phyloP scores from a whole-genome alignment of 176 grass and related monocot genomes.

The Oryza brachyantha region DNA sequence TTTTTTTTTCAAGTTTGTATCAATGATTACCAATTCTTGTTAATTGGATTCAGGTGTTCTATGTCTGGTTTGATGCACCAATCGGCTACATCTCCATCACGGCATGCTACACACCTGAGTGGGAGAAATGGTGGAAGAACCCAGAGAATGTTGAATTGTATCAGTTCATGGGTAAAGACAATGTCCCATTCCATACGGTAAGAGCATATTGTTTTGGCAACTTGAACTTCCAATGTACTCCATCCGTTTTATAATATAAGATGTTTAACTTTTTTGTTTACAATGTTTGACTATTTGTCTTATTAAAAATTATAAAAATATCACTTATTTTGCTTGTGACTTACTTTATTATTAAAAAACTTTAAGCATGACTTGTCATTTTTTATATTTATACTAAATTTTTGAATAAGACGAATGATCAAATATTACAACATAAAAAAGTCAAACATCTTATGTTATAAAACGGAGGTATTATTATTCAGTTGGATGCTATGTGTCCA shows the following conservation, averaged over 20 bases:
- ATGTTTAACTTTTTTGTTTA: too few relatives aligned
- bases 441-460: too few relatives aligned
- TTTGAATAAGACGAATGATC: too few relatives aligned
- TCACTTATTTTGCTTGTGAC: too few relatives aligned
- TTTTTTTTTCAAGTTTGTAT: background rate
- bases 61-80: conserved; percentile 82
- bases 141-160: conserved; percentile 82
- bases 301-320: too few relatives aligned
- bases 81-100: conserved; percentile 93
- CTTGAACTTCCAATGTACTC: background rate
- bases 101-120: conserved; percentile 66
- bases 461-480: too few relatives aligned
- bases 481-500: background rate
- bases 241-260: too few relatives aligned
- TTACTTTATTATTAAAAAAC: too few relatives aligned
- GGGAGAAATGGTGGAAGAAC: conserved; percentile 97
- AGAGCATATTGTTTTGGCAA: conserved; percentile 21
- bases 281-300: too few relatives aligned
- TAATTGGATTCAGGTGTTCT: conserved; percentile 56
- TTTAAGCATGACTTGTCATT: too few relatives aligned
- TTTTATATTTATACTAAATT: too few relatives aligned
- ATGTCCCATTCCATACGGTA: conserved; percentile 87
- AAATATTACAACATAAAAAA: too few relatives aligned
- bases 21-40: background rate
- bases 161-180: conserved; percentile 96